Evolutionary conservation across 2,329 filamentous ascomycete species (phyloP).

Genomic region (Ceratocystis harringtonii): DNA sequence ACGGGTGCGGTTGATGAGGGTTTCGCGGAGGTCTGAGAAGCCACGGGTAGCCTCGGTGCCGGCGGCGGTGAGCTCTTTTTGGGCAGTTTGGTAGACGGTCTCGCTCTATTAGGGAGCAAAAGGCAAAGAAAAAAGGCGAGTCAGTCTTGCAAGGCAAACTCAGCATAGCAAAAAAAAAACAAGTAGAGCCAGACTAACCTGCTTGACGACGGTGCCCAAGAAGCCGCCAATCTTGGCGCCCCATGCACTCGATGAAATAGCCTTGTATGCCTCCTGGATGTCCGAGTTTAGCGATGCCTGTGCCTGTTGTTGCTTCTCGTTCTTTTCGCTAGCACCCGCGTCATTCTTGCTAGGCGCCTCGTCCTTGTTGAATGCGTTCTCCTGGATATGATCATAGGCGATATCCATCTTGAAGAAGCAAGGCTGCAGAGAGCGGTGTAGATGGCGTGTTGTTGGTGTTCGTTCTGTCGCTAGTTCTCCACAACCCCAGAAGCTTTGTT

Average conservation of each 20-base stretch:
- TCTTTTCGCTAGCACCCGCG: slow-evolving; percentile 21
- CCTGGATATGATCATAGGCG: slow-evolving; percentile 91
- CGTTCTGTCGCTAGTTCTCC: not conserved
- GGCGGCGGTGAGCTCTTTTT: slow-evolving; percentile 67
- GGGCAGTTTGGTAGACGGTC: slow-evolving; percentile 66
- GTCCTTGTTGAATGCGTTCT: slow-evolving; percentile 54
- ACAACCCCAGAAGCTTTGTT: not conserved
- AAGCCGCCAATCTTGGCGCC: slow-evolving; percentile 76
- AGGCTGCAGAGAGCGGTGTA: not conserved
- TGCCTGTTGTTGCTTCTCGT: slow-evolving; percentile 27
- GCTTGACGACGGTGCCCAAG: slow-evolving; percentile 82
- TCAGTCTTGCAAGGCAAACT: not conserved
- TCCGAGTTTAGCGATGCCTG: slow-evolving; percentile 61
- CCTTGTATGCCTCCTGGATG: slow-evolving; percentile 88
- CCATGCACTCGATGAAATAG: slow-evolving; percentile 84
- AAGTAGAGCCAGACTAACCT: slow-evolving; percentile 37
- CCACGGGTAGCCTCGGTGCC: slow-evolving; percentile 71
- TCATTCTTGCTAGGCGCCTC: slow-evolving; percentile 25
- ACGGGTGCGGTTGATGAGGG: slow-evolving; percentile 57
- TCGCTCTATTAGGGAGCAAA: slow-evolving; percentile 44
- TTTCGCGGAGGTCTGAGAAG: slow-evolving; percentile 52
- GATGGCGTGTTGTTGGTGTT: not conserved
- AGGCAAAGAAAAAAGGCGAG: not conserved
- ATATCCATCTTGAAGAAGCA: slow-evolving; percentile 56
- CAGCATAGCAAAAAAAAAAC: not conserved